A percentile compares a stretch with the other conserved stretches of the same genome.
Conservation (phyloP, 805 yeast genomes). For the Saccharomycopsis synnaedendra region DNA sequence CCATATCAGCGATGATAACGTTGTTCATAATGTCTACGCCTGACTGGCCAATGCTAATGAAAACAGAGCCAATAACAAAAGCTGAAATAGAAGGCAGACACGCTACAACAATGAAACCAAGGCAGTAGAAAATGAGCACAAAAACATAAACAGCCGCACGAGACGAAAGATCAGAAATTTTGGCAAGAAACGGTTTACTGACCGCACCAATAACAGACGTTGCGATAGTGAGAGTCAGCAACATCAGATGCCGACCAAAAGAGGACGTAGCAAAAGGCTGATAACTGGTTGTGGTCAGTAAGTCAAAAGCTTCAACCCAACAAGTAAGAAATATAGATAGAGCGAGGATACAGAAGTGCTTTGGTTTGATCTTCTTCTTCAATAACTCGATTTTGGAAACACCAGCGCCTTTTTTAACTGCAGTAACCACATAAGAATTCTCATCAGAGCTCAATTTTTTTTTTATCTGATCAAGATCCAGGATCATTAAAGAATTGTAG, state of each 20-base stretch:
- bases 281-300: slow-evolving; percentile 24
- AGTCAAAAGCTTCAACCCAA: slow-evolving; percentile 23
- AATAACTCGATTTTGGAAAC: slow-evolving; percentile 22
- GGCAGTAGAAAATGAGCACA: slow-evolving; percentile 23
- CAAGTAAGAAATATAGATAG: slow-evolving; percentile 19
- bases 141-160: slow-evolving; percentile 28
- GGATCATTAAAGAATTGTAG: too few relatives aligned
- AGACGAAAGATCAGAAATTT: slow-evolving; percentile 29
- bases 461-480: too few relatives aligned
- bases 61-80: slow-evolving; percentile 27
- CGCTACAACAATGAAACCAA: slow-evolving; percentile 29
- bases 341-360: slow-evolving; percentile 17
- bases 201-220: slow-evolving; percentile 29
- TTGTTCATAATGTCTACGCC: slow-evolving; percentile 26
- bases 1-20: slow-evolving; percentile 27
- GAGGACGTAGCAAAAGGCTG: slow-evolving; percentile 30
- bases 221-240: slow-evolving; percentile 29
- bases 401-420: slow-evolving; percentile 18
- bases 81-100: slow-evolving; percentile 25
- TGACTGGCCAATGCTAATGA: slow-evolving; percentile 27
- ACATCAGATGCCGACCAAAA: slow-evolving; percentile 28
- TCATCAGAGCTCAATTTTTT: neutral
- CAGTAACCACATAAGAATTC: neutral
- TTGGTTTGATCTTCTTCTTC: slow-evolving; percentile 17
- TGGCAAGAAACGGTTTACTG: slow-evolving; percentile 29